A percentile compares a stretch with the other conserved stretches of the same genome.
Conservation (phyloP, 495 filamentous ascomycete species). For the Aspergillus panamensis region DNA sequence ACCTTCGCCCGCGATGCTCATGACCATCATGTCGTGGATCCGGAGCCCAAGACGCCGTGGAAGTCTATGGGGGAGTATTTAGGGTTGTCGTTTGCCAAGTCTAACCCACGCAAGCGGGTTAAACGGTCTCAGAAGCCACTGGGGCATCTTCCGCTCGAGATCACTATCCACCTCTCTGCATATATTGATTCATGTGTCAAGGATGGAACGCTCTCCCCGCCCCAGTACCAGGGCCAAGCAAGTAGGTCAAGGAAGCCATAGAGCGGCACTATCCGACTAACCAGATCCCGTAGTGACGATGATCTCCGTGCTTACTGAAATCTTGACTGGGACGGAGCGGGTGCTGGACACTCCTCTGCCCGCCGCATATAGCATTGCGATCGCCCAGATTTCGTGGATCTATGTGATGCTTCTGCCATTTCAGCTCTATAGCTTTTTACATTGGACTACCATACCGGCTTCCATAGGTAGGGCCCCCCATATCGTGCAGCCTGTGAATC, state of each 20-base stretch:
- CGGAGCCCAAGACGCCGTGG: conserved; percentile 50
- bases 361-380: conserved; percentile 81
- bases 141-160: conserved; percentile 74
- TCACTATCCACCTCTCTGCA: conserved; percentile 64
- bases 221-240: conserved; percentile 42
- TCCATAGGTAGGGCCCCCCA: conserved; percentile 55
- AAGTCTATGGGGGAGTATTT: conserved; percentile 64
- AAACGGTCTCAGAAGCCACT: conserved; percentile 60
- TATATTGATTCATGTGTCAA: conserved; percentile 56
- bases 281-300: conserved; percentile 27
- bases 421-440: conserved; percentile 61
- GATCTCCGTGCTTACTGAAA: conserved; percentile 60
- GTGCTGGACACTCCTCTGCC: conserved; percentile 81
- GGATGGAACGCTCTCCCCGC: conserved; percentile 53
- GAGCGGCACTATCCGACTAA: not conserved
- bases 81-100: conserved; percentile 64
- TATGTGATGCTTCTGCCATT: conserved; percentile 81
- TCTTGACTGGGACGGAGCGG: conserved; percentile 68
- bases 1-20: conserved; percentile 66
- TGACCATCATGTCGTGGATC: conserved; percentile 37
- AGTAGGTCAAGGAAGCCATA: conserved; percentile 25
- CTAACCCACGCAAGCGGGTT: conserved; percentile 68
- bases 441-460: conserved; percentile 77
- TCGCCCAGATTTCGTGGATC: conserved; percentile 81
- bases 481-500: not conserved